Conservation (phyloP, 2,329 filamentous ascomycete genomes). For the Blastomyces silverae region DNA sequence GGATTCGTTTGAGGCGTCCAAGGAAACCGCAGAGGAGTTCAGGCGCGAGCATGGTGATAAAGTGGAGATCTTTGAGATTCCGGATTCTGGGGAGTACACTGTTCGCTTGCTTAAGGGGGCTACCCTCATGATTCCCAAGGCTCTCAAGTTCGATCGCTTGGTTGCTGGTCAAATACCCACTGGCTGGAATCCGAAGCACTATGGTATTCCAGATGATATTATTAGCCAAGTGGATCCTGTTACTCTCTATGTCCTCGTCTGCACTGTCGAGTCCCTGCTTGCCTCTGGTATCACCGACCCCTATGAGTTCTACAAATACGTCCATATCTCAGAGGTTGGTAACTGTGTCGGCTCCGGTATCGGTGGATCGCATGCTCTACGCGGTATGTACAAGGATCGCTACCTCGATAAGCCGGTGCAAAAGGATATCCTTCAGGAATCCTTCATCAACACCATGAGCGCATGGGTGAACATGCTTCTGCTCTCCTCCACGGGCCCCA, state of each 20-base stretch:
- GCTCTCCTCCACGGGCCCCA: constrained; percentile 91
- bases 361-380: constrained; percentile 83
- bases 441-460: constrained; percentile 99
- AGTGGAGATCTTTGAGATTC: constrained; percentile 93
- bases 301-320: constrained; percentile 99
- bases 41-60: constrained; percentile 95
- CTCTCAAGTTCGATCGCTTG: constrained; percentile 90
- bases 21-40: constrained; percentile 96
- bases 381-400: constrained; percentile 97
- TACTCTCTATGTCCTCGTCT: constrained; percentile 89
- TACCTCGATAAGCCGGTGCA: constrained; percentile 95
- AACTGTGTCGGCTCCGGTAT: constrained; percentile 99
- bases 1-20: constrained; percentile 92
- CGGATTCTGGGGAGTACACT: constrained; percentile 87
- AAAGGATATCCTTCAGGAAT: constrained; percentile 98
- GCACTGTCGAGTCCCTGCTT: constrained; percentile 83
- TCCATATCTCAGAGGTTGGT: constrained; percentile 94
- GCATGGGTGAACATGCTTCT: constrained; percentile 99
- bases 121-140: constrained; percentile 91
- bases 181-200: constrained; percentile 93
- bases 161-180: constrained; percentile 96
- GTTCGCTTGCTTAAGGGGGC: constrained; percentile 95
- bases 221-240: constrained; percentile 96
- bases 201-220: constrained; percentile 95
- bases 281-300: constrained; percentile 95